Base-by-base conservation (phyloP, 148 eudicot genomes). In the Polygonum aviculare region DNA sequence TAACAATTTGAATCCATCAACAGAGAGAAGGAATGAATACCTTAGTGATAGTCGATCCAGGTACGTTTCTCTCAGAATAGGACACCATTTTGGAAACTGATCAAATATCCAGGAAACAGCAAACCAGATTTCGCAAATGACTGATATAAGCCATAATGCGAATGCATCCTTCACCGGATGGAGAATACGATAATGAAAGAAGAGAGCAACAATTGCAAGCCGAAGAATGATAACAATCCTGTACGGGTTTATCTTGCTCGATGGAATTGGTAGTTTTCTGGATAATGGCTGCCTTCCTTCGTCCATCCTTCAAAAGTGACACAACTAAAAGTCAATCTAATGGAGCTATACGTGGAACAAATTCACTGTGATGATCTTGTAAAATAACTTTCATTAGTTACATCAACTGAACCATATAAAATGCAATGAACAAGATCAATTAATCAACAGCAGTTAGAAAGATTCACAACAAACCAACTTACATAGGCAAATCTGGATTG, bases 271-370 rank as follows among this genome's bases (percentile, higher is more conserved):
- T 67, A 87, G 52, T 85, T 95, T 95, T 83, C 99, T 88, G 9
- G 97, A 92, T 21, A 95, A 90, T 72, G 97, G 97, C 78, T 95
- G 99, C 84, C 99, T 88, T 39, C 99, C 99, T 86, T 92, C 97
- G 79, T 95, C 99, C 97, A 87, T 89, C 88, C 99, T 95, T 62
- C 78, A 77, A 79, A 39, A 75, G 80, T 26, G 40, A 14, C 18
- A 21, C 40, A 4, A 35, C 12, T 31, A 33, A 16, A 35, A 33
- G 14, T 12, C 69, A 3, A 63, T 12, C 39, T 11, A 14, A 57
- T 21, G 69, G 39, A 62, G 26, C 38, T 10, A 62, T 31, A 62
- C 0, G 26, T 59, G 1, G 12, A 63, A 31, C 12, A 31, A 31
- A 33, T 44, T 44, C 47, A 44, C 1, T 6, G 47, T 44, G 47